phyloP scores from a whole-genome alignment of 1,284 basidiomycete species.

The Ceratobasidium sp. region DNA sequence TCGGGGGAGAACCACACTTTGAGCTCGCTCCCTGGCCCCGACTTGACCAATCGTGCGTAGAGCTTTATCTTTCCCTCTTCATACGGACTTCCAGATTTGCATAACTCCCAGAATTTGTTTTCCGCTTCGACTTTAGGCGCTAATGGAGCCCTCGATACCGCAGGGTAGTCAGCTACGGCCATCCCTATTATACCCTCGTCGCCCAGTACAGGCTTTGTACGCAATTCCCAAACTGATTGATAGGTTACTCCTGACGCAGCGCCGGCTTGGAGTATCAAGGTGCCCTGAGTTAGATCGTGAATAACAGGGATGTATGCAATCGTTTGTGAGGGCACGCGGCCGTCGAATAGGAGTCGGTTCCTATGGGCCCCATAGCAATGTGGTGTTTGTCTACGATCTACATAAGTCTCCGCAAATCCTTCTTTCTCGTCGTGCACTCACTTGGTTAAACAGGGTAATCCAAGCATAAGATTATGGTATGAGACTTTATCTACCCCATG shows the following conservation, averaged over 20 bases:
- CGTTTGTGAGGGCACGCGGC: conserved; percentile 28
- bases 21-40: neutral
- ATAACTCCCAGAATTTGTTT: too few species aligned
- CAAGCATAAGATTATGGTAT: conserved; percentile 56
- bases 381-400: conserved; percentile 53
- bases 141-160: too few species aligned
- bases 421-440: conserved; percentile 11
- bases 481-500: conserved; percentile 60
- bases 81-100: too few species aligned
- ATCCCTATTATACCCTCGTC: too few species aligned
- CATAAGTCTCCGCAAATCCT: conserved; percentile 1
- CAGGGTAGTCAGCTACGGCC: too few species aligned
- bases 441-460: conserved; percentile 36
- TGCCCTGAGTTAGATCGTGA: neutral
- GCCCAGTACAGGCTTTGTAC: too few species aligned
- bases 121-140: too few species aligned
- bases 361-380: conserved; percentile 58
- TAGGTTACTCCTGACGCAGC: conserved; percentile 64
- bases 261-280: conserved; percentile 58
- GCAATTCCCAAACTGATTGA: conserved; percentile 59
- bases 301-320: neutral
- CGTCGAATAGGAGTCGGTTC: conserved; percentile 60
- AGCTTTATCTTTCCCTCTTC: too few species aligned
- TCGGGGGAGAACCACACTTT: neutral
- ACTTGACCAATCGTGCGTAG: neutral